Evolutionary conservation across 163 green algal genomes (phyloP).

Genomic region (Prototheca cutis): DNA sequence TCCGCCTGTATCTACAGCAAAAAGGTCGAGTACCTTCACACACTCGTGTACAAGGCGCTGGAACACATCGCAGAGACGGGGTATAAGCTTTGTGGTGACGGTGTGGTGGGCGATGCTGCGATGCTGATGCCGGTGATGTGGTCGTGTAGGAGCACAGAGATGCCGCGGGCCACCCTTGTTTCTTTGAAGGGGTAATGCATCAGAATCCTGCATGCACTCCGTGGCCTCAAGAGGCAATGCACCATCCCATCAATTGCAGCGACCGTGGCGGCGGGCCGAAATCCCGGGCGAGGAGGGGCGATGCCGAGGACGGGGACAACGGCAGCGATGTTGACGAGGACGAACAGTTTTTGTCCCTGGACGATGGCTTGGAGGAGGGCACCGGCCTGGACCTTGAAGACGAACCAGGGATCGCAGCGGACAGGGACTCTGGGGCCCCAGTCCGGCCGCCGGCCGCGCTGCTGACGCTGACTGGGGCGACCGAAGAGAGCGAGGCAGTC

Average conservation of each 20-base stretch:
- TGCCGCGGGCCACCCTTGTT: too few species aligned
- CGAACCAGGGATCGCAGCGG: constrained; percentile 14
- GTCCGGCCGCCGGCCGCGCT: constrained; percentile 36
- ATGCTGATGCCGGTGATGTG: too few species aligned
- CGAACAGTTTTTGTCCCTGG: constrained; percentile 38
- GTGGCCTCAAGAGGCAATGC: too few species aligned
- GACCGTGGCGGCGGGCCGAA: too few species aligned
- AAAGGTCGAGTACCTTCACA: constrained; percentile 83
- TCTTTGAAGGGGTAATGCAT: too few species aligned
- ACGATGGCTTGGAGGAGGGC: constrained; percentile 36
- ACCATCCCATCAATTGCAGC: too few species aligned
- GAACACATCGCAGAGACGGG: constrained; percentile 34
- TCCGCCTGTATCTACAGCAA: constrained; percentile 75
- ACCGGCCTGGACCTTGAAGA: constrained; percentile 45
- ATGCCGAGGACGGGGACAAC: constrained; percentile 12
- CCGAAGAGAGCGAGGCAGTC: constrained; percentile 27
- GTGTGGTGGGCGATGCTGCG: too few species aligned
- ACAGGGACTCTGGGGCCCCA: background rate
- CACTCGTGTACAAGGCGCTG: constrained; percentile 64
- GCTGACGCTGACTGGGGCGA: constrained; percentile 51
- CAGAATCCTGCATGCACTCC: too few species aligned
- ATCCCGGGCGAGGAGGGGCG: too few species aligned
- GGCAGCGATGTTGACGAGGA: constrained; percentile 27
- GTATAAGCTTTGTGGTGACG: background rate
- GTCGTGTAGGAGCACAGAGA: too few species aligned